Base-by-base conservation (phyloP, 129 eudicot genomes). In the Ambrosia trifida region DNA sequence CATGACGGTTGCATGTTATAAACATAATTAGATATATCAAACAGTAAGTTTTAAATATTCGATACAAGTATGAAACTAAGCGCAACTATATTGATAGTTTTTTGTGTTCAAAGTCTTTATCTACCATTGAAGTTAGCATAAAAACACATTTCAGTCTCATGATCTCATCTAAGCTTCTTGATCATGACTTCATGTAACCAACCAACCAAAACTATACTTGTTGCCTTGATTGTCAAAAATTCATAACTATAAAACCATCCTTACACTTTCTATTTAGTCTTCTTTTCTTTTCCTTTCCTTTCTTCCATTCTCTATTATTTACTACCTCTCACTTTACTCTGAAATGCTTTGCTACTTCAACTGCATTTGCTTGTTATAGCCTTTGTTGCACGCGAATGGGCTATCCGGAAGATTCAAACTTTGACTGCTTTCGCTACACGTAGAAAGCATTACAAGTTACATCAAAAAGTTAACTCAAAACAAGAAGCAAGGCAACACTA, bases 381-480 rank as follows among this genome's bases (percentile, higher is more conserved):
- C 72, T 73, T 78, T 60, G 77, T 80, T 52, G 76, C 73, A 50
- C 7, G 91, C 81, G 51, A 84, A 89, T 33, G 92, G 92, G 81
- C 83, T 86, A 74, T 89, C 96, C 12, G 96, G 96, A 38, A 86
- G 92, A 75, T 78, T 59, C 40, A 78, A 60, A 68, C 86, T 82
- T n/a, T 78, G 83, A 69, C 54, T 49, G 74, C 80, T 77, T 52
- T 78, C 82, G 11, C 82, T 78, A 70, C 72, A 52, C 28, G 30
- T 2, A 30, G 1, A 70, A 51, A 63, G 5, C 58, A 43, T 7
- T 12, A 64, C 51, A 40, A 13, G 41, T 78, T 70, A 78, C 40
- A 52, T 24, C 7, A 77, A 63, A 62, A 17, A 43, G 70, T 63
- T 51, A 20, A 36, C 50, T 30, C 38, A 16, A 60, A 78, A 59